Evolutionary conservation across 2,329 filamentous ascomycete species (phyloP), one percentile per base, ranked within the genome.

Genomic region (Cordyceps sp.): DNA sequence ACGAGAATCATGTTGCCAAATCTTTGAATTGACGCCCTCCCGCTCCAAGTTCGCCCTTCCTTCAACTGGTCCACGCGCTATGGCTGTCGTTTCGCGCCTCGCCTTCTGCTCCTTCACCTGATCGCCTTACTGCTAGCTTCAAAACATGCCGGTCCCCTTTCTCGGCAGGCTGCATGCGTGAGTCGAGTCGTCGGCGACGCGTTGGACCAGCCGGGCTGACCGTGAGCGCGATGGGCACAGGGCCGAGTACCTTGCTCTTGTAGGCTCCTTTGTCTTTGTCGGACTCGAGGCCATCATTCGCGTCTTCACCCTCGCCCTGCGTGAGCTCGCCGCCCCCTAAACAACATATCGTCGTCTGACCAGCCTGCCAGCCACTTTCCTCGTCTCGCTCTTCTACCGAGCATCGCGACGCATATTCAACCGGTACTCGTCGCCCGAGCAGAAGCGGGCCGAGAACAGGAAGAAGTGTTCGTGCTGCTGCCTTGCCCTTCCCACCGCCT

Each of bases 351-450:
- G 15, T 29, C 10, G 18, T 17, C 16, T 33, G 14, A 38, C 31
- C 30, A 24, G 33, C 33, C 29, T 22, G 29, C 35, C 52, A 84
- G 79, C 88, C 18, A 69, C 75, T 17, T 78, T 85, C 13, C 66
- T 96, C 28, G 80, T 96, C 44, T 65, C 69, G 36, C 69, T 94
- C 44, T 85, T 75, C 53, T 94, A 96, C 54, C 70, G 73, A 42
- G 70, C 77, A 28, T 94, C 86, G 6, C 78, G 84, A 44, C 71
- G 73, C 19, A 53, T 92, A 7, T 96, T 94, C 60, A 86, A 93
- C 46, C 61, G 69, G 33, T 69, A 90, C 29, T 76, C 78, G 1
- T 75, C 80, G 4, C 70, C 77, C 2, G 73, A 76, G 37, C 71
- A 73, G 26, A 78, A 73, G 43, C 71, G 67, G 42, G 75, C 72